Evolutionary conservation across 2,329 filamentous ascomycete genomes (phyloP), one percentile per base, ranked within the genome.

Genomic region (Myriosclerotinia curreyana): DNA sequence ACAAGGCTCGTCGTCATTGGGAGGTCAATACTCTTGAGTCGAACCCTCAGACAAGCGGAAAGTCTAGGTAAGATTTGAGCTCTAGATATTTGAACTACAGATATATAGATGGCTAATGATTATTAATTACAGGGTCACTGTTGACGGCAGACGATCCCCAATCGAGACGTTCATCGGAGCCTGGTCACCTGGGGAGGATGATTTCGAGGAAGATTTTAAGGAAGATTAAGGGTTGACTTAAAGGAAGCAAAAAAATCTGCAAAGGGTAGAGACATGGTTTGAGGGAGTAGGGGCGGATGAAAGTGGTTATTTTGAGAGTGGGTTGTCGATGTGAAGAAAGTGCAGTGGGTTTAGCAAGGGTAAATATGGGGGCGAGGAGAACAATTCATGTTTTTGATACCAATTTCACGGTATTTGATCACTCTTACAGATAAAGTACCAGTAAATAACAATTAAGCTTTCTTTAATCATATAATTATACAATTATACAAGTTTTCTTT

Each of bases 81-180:
- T 3, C 3, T 22, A 12, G 7, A 7, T 0, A n/a, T 2, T 9
- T 0, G 42, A 7, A 46, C 1, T n/a, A 6, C 28, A 6, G 17
- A 5, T 20, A 7, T 3, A 48, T n/a, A 5, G 20, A 31, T 34
- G 1, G 14, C 54, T 58, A 0, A 58, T 3, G 2, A 5, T 46
- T 5, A 44, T n/a, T 2, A 28, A 3, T 0, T 17, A 12, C 7
- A 58, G 54, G 0, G 54, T 46, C 3, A 58, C 54, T 0, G 14
- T 46, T 12, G 54, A 58, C 17, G 54, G 54, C 0, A 58, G 40
- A 34, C 20, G 28, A 0, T 58, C 54, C 0, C 54, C 54, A 3
- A 2, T 46, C 2, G 54, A 58, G 1, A 46, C 28, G 2, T 46
- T 28, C 0, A 12, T 46, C 0, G 54, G 28, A 46, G 17, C 3